A percentile compares a stretch with the other conserved stretches of the same genome.
These are phyloP conservation scores for Monascus ruber DNA, from an alignment of 2,329 filamentous ascomycete species.

Conservation along the genomic window DNA sequence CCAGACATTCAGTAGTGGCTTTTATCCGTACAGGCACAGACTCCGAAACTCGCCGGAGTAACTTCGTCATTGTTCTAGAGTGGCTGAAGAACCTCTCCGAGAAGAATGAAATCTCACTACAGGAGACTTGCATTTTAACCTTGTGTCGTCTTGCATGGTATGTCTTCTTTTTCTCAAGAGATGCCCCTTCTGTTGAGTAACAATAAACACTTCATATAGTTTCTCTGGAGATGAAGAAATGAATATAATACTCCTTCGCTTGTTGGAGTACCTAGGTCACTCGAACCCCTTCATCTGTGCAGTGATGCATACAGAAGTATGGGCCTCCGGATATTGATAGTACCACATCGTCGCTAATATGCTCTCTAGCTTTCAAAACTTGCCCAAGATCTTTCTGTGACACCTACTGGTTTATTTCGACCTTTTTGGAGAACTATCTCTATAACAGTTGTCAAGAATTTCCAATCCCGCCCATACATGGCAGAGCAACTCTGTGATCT, in stretches of 20 bases:
- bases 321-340: constrained; percentile 4
- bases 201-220: constrained; percentile 25
- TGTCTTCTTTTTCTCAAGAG: constrained; percentile 9
- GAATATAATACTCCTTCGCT: constrained; percentile 69
- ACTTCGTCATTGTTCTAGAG: constrained; percentile 59
- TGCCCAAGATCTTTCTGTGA: constrained; percentile 52
- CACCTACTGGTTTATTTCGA: constrained; percentile 58
- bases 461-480: constrained; percentile 70
- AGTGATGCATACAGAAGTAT: constrained; percentile 70
- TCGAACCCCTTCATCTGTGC: constrained; percentile 67
- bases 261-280: constrained; percentile 81
- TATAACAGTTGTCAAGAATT: constrained; percentile 69
- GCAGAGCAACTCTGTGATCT: constrained; percentile 70
- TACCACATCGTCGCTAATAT: not conserved
- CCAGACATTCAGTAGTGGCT: constrained; percentile 50
- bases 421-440: constrained; percentile 86
- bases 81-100: constrained; percentile 63
- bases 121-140: constrained; percentile 75
- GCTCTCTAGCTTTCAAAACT: constrained; percentile 52
- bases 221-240: constrained; percentile 70
- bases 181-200: not conserved
- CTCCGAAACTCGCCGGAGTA: constrained; percentile 42
- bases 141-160: constrained; percentile 74
- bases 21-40: constrained; percentile 49
- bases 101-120: constrained; percentile 53